These are phyloP conservation scores for Heterobasidion parviporum DNA, from an alignment of 1,284 basidiomycete species.

Conservation along the genomic window DNA sequence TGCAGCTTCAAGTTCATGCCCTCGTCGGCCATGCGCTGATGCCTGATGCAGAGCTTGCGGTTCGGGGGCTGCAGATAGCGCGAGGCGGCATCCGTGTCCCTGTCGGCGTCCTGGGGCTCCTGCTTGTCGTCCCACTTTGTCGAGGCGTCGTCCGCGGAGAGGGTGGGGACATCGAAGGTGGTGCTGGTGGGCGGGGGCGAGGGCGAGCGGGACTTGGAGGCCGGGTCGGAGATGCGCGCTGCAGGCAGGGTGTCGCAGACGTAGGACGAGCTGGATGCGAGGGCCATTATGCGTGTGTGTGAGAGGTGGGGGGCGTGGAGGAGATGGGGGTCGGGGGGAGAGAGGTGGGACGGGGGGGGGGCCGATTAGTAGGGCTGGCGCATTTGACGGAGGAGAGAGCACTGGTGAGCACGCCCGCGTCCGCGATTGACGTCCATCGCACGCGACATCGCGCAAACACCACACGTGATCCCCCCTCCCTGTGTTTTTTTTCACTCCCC, in stretches of 20 bases:
- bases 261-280: slow-evolving; percentile 21
- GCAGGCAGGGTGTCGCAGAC: slow-evolving; percentile 70
- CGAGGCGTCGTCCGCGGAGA: slow-evolving; percentile 9
- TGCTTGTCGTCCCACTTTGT: slow-evolving; percentile 1
- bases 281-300: neutral
- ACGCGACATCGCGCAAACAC: too few relatives aligned
- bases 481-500: too few relatives aligned
- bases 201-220: slow-evolving; percentile 19
- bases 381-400: too few relatives aligned
- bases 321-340: slow-evolving; percentile 7
- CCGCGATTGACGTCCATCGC: too few relatives aligned
- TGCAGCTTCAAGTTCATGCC: slow-evolving; percentile 91
- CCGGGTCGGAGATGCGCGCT: slow-evolving; percentile 36
- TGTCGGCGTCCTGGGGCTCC: neutral
- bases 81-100: slow-evolving; percentile 5
- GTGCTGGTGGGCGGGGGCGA: slow-evolving; percentile 20
- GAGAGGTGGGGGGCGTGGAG: neutral
- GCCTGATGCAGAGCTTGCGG: slow-evolving; percentile 80
- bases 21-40: slow-evolving; percentile 97
- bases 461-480: neutral
- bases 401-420: too few relatives aligned
- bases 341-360: neutral
- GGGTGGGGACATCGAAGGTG: slow-evolving; percentile 22
- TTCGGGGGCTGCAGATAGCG: slow-evolving; percentile 31
- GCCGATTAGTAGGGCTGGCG: neutral